Conservation (phyloP, 2,329 filamentous ascomycete species). For the Diaporthe velutina region DNA sequence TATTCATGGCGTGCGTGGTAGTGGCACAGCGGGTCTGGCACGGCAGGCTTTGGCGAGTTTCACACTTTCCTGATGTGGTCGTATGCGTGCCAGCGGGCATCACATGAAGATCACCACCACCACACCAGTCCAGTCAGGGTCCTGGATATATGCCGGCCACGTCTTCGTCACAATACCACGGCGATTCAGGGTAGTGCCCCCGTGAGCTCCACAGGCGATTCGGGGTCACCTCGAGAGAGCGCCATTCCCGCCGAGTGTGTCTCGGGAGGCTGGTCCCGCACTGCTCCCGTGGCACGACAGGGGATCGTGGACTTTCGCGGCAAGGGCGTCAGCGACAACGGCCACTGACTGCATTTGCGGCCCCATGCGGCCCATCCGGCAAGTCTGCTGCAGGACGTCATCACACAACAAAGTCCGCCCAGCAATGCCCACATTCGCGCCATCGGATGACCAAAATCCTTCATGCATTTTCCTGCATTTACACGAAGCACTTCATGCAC, state of each 20-base stretch:
- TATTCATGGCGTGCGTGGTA: neutral
- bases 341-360: neutral
- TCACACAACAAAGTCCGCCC: conserved; percentile 21
- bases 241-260: conserved; percentile 24
- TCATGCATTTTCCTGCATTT: conserved; percentile 21
- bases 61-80: neutral
- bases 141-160: conserved; percentile 8
- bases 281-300: conserved; percentile 25
- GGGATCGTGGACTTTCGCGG: conserved; percentile 28
- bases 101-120: conserved; percentile 21
- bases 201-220: conserved; percentile 19
- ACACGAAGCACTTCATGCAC: conserved; percentile 7
- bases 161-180: conserved; percentile 26
- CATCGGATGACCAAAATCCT: conserved; percentile 31
- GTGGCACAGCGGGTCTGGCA: conserved; percentile 18
- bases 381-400: conserved; percentile 25
- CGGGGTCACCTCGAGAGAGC: conserved; percentile 5
- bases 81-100: conserved; percentile 22
- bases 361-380: conserved; percentile 26
- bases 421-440: conserved; percentile 24
- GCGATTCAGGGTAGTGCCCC: conserved; percentile 34
- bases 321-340: conserved; percentile 26
- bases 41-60: conserved; percentile 25
- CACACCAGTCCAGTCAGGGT: conserved; percentile 10
- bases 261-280: conserved; percentile 27